Base-by-base conservation (phyloP, 192 early-diverging fungal genomes). In the Podila horticola region DNA sequence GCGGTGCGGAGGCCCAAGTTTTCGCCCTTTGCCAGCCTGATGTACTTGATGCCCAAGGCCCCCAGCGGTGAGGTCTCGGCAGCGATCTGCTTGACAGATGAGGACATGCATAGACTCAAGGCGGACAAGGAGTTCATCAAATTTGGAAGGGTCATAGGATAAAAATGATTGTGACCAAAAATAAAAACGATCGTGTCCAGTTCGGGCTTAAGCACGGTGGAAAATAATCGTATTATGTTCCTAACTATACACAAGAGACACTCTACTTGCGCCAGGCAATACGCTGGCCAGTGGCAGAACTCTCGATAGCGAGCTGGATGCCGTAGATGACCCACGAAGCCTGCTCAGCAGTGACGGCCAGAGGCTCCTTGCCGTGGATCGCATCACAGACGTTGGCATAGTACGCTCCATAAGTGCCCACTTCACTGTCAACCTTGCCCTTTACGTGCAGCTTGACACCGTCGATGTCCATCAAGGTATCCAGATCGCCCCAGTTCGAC, bases 281-380 rank as follows among this genome's bases (percentile, higher is more conserved):
- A 61, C 77, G 77, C 38, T 69, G 77, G 29, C 77, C 77, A 38
- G 67, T 28, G 0, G 19, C 33, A 20, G 77, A 81, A 75, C 91
- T 92, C 71, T 90, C 67, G 72, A 87, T 87, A 19, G 92, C 92
- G 49, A 92, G 75, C 83, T 94, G 89, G 51, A 94, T 91, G 34
- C 92, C 75, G 29, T 87, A 84, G 55, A 94, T 91, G 31, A 92
- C 89, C 45, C 89, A 77, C 4, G 85, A 88, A 38, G 89, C 92
- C 65, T 93, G 88, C 59, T 91, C 87, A 19, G 92, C 88, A n/a
- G 83, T 88, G 34, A 94, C 91, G 15, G 64, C 73, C 13, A 94
- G 77, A 9, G 68, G 71, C 9, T 84, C 83, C 12, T 66, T 82
- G 5, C 83, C 75, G 24, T 73, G 76, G 8, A 94, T 91, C 2